Percentiles rank a stretch among this genome's conserved stretches.
Conservation (phyloP, 1,284 basidiomycete genomes). For the Cryptococcus wingfieldii region DNA sequence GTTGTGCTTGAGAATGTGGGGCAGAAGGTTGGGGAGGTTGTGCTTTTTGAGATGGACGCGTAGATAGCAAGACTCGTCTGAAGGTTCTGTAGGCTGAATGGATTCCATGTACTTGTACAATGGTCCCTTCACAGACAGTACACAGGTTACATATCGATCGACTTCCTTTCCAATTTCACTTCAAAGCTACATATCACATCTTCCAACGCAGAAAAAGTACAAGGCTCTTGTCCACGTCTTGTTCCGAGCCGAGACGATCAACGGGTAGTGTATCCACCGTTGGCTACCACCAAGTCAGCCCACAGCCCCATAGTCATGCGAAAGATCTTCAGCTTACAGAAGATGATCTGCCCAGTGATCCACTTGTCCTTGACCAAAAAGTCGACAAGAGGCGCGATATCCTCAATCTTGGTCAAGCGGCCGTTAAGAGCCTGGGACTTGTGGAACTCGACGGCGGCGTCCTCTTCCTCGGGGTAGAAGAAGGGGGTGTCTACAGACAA, state of each 20-base stretch:
- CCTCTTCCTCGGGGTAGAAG: not conserved
- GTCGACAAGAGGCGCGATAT: conserved; percentile 2
- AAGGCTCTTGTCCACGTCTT: not conserved
- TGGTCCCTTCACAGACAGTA: too few relatives aligned
- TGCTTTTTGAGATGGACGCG: conserved; percentile 64
- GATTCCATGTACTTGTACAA: too few relatives aligned
- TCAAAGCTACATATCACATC: not conserved
- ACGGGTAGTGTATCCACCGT: conserved; percentile 4
- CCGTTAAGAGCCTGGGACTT: conserved; percentile 1
- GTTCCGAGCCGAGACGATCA: not conserved
- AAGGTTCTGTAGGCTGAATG: too few relatives aligned
- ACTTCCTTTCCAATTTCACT: too few relatives aligned
- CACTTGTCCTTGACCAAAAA: conserved; percentile 1
- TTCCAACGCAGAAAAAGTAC: not conserved
- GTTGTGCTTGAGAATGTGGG: conserved; percentile 58
- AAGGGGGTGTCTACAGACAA: conserved; percentile 3
- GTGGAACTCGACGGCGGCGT: conserved; percentile 2
- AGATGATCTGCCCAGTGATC: conserved; percentile 6
- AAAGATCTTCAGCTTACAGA: not conserved
- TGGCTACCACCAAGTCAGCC: not conserved
- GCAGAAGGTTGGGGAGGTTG: conserved; percentile 60
- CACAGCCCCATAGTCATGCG: not conserved
- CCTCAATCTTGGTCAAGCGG: conserved; percentile 1
- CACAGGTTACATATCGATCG: too few relatives aligned
- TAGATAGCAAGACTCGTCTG: too few relatives aligned